Evolutionary conservation across 2,329 filamentous ascomycete species (phyloP), one percentile per base, ranked within the genome.

Genomic region (Aspergillus glaucus): DNA sequence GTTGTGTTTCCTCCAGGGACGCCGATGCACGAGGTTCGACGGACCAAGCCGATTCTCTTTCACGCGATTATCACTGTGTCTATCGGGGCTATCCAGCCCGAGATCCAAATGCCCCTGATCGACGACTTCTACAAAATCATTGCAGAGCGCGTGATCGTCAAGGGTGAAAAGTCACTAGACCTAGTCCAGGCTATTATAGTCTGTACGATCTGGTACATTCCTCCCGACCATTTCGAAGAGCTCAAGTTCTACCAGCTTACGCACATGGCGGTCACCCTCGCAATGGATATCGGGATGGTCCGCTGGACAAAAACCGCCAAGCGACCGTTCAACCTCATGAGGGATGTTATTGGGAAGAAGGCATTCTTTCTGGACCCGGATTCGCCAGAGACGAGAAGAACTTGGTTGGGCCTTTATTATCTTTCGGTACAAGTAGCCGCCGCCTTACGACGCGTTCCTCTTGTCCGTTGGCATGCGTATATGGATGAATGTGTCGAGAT

Each of bases 171-270:
- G 73, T 88, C 81, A 32, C 70, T 95, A 15, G 90, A 95, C 66
- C 74, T 95, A 6, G 81, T 94, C 7, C 90, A 95, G 69, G 81
- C 87, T 1, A 72, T 95, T 37, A 79, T 88, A 50, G 74, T 95
- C 3, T 77, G 82, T 6, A 82, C 85, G n/a, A 79, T 90, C 17
- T 95, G 89, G 87, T 94, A 95, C 65, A 84, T 83, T 65, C 88
- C 88, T 14, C 89, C 89, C 0, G 84, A 92, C 56, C 80, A 87
- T 58, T 87, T 87, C 50, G 88, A 94, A 61, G 86, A 93, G 69
- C 81, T 92, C 61, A 93, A 93, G 63, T 94, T 93, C 65, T 95
- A 93, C 70, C 87, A 92, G 71, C 79, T 93, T 55, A 82, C 89
- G 42, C 88, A 95, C 64, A 82, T 88, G 62, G 86, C 87, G 2